Evolutionary conservation across 805 yeast genomes (phyloP), one percentile per base, ranked within the genome.

Genomic region (Sungouiella thailandica): DNA sequence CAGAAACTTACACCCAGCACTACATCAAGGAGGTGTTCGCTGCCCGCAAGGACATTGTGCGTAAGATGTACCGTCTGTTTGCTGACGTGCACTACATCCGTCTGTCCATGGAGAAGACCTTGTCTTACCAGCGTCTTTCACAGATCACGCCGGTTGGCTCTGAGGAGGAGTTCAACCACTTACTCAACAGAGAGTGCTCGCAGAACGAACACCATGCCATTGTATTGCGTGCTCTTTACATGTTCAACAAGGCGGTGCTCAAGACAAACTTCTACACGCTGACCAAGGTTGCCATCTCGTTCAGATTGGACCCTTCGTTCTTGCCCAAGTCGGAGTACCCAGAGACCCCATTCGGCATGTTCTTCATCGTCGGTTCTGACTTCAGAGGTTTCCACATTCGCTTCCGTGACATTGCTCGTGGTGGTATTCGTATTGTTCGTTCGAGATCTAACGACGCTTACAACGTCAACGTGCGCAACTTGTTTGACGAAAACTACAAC

Each of bases 381-480:
- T 90, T 90, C 65, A 77, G 96, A 60, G 98, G 97, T 17, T 93
- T 90, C 83, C 98, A 90, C 58, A 82, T 93, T 42, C 76, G 98
- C 61, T 90, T 90, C 68, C 79, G 96, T 59, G 97, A 90, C 61
- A 88, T 90, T 55, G 95, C 98, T 14, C 78, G 98, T 60, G 98
- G 98, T 60, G 98, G 98, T 59, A 93, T 90, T 50, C 79, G 98
- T 62, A 84, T 90, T 53, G 97, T 90, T 49, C 80, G 81, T 55
- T 84, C 95, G 5, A 77, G 93, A 55, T 82, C 86, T 29, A 65
- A 68, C 38, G 97, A 93, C 62, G 88, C 87, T 32, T 93, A 87
- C 60, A 76, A 80, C 32, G 76, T 78, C 52, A 90, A 93, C 55
- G 81, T 82, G 45, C 79, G 95, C 48, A 84, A 85, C 50, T 74